Conservation (phyloP, 352 stramenopile species). For the Phytophthora pinifolia region DNA sequence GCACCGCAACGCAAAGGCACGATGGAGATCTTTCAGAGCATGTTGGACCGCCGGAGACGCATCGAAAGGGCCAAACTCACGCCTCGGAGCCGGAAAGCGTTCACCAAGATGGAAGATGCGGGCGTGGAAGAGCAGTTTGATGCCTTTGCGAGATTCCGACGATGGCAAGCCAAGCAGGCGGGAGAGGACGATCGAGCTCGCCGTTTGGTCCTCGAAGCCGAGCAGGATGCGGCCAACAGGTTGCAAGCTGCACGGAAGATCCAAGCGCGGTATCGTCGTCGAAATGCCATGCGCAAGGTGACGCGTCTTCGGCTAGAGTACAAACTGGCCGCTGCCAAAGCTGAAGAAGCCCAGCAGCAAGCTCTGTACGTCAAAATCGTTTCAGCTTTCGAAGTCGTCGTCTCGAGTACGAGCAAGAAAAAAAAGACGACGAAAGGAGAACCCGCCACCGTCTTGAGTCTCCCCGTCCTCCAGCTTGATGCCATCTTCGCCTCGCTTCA, state of each 20-base stretch:
- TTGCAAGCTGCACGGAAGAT: conserved; percentile 54
- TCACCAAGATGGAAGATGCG: conserved; percentile 30
- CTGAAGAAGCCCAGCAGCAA: conserved; percentile 50
- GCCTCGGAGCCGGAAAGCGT: conserved; percentile 16
- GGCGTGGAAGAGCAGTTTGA: conserved; percentile 52
- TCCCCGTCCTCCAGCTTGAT: conserved; percentile 44
- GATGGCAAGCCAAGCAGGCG: conserved; percentile 64
- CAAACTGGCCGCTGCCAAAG: conserved; percentile 45
- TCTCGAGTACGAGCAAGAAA: conserved; percentile 18
- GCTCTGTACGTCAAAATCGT: conserved; percentile 48
- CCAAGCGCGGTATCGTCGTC: conserved; percentile 63
- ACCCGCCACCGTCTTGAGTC: conserved; percentile 31
- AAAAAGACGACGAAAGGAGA: conserved; percentile 24
- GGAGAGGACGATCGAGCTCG: conserved; percentile 49
- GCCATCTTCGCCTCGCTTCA: conserved; percentile 43
- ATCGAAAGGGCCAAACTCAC: conserved; percentile 36
- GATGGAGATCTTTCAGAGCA: conserved; percentile 78
- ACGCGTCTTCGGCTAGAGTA: conserved; percentile 49
- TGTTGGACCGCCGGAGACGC: conserved; percentile 56
- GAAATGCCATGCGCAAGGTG: conserved; percentile 51
- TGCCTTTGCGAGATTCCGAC: conserved; percentile 62
- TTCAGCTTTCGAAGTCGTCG: conserved; percentile 40
- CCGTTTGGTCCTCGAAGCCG: conserved; percentile 29
- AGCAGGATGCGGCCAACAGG: conserved; percentile 19
- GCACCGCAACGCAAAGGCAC: conserved; percentile 60